phyloP scores from a whole-genome alignment of 495 filamentous ascomycete species.

The Pseudevernia furfuracea region DNA sequence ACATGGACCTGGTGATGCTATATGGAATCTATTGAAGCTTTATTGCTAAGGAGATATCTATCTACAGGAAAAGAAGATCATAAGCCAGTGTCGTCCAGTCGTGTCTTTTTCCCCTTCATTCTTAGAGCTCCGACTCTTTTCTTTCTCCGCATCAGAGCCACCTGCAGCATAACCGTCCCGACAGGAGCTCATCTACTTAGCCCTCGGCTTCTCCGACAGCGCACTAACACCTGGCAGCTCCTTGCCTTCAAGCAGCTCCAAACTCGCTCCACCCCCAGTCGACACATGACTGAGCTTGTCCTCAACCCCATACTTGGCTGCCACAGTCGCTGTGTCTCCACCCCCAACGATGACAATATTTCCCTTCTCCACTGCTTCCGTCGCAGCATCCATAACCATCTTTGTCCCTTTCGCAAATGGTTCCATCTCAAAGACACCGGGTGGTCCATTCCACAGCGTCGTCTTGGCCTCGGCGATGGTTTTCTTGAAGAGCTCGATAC shows the following conservation, averaged over 20 bases:
- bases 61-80: slow-evolving; percentile 4
- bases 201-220: slow-evolving; percentile 75
- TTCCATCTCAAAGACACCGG: slow-evolving; percentile 96
- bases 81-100: neutral
- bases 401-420: slow-evolving; percentile 88
- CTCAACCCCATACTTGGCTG: slow-evolving; percentile 93
- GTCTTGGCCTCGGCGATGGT: slow-evolving; percentile 85
- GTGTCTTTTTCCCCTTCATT: neutral
- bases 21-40: neutral
- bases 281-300: slow-evolving; percentile 96
- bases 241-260: slow-evolving; percentile 97
- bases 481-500: slow-evolving; percentile 72
- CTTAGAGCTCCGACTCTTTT: slow-evolving; percentile 14
- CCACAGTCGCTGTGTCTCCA: slow-evolving; percentile 95
- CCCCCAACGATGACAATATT: slow-evolving; percentile 97
- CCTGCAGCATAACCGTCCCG: neutral
- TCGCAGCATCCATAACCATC: slow-evolving; percentile 77
- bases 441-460: slow-evolving; percentile 97
- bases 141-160: slow-evolving; percentile 13
- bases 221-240: slow-evolving; percentile 88
- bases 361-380: slow-evolving; percentile 66
- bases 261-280: slow-evolving; percentile 88
- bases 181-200: slow-evolving; percentile 31
- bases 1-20: neutral
- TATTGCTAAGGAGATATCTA: neutral